phyloP scores from a whole-genome alignment of 495 filamentous ascomycete species.

The Rhizodiscina lignyota region DNA sequence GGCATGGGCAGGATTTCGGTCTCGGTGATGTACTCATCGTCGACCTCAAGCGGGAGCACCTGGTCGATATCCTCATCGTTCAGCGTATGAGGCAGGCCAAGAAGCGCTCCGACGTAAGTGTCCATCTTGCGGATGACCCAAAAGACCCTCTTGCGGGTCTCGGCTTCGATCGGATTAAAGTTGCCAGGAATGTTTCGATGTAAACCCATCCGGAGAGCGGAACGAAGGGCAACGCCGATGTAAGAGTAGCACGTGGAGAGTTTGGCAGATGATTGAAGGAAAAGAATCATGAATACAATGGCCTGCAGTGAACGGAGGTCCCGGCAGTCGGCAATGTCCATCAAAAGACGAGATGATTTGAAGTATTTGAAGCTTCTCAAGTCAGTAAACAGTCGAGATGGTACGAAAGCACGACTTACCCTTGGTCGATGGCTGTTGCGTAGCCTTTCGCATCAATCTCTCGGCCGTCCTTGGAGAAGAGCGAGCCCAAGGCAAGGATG shows the following conservation, averaged over 20 bases:
- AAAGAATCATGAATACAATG: conserved; percentile 82
- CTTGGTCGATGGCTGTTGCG: conserved; percentile 61
- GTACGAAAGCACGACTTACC: conserved; percentile 30
- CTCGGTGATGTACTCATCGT: conserved; percentile 79
- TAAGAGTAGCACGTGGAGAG: conserved; percentile 88
- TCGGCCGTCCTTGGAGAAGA: conserved; percentile 46
- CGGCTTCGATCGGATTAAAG: conserved; percentile 71
- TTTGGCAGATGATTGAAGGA: conserved; percentile 80
- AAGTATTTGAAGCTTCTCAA: conserved; percentile 67
- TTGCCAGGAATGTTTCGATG: conserved; percentile 62
- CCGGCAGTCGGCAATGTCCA: conserved; percentile 84
- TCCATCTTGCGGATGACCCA: conserved; percentile 90
- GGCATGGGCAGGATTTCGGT: conserved; percentile 60
- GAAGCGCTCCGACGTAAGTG: conserved; percentile 74
- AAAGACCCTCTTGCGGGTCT: conserved; percentile 71
- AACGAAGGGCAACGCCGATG: conserved; percentile 76
- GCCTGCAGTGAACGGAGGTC: conserved; percentile 75
- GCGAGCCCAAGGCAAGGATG: conserved; percentile 69
- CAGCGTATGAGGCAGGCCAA: conserved; percentile 74
- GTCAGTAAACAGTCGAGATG: not conserved
- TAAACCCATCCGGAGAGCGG: conserved; percentile 70
- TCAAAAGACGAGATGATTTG: conserved; percentile 55
- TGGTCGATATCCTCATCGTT: conserved; percentile 87
- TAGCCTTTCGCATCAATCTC: conserved; percentile 41
- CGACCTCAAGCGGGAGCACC: conserved; percentile 66